phyloP scores from a whole-genome alignment of 257 asterid genomes.

The Petrea volubilis region DNA sequence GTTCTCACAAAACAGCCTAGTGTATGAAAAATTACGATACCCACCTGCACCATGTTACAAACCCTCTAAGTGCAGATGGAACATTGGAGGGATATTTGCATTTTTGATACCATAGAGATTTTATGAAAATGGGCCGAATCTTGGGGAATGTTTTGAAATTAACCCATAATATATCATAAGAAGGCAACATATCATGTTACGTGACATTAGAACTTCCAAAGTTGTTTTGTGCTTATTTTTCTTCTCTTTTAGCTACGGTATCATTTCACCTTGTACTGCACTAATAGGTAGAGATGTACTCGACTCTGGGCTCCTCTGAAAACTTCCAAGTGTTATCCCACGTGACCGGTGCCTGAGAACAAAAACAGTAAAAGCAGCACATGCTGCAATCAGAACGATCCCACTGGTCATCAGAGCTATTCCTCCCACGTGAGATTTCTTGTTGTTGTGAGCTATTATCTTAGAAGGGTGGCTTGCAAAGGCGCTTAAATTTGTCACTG shows the following conservation, averaged over 20 bases:
- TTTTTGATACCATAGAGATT: background rate
- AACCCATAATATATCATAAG: background rate
- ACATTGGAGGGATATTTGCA: too few species aligned
- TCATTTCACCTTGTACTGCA: constrained; percentile 48
- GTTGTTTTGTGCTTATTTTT: background rate
- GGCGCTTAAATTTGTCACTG: constrained; percentile 63
- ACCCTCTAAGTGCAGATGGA: too few species aligned
- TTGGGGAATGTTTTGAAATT: too few species aligned
- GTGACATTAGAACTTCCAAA: background rate
- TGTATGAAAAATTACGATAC: too few species aligned
- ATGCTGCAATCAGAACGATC: constrained; percentile 48
- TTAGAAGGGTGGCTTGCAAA: constrained; percentile 53
- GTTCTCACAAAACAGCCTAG: too few species aligned
- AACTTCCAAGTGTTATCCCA: constrained; percentile 24
- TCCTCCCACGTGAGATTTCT: constrained; percentile 40
- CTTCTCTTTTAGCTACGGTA: background rate
- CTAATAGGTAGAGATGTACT: constrained; percentile 42
- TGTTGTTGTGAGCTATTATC: constrained; percentile 31
- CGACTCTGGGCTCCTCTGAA: constrained; percentile 42
- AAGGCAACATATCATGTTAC: background rate
- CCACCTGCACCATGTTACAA: constrained; percentile 16
- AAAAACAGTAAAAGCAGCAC: constrained; percentile 40
- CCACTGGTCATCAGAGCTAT: constrained; percentile 49
- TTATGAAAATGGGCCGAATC: background rate
- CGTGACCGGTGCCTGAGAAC: constrained; percentile 29